Conservation (phyloP, 257 asterid genomes). For the Solanum etuberosum region DNA sequence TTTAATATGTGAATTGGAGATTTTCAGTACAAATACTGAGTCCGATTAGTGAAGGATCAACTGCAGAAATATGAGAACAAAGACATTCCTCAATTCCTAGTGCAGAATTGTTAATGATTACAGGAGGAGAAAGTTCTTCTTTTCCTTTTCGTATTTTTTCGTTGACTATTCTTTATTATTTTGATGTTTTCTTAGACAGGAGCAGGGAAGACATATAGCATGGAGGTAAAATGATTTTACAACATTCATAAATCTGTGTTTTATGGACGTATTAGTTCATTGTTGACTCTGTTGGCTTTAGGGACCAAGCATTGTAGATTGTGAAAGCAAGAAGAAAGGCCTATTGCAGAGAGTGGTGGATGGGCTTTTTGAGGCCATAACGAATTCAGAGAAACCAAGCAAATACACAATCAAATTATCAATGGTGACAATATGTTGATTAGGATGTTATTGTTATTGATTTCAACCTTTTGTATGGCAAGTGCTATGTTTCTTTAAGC, state of each 20-base stretch:
- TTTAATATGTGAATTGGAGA: neutral
- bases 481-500: neutral
- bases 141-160: neutral
- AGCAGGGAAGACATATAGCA: conserved; percentile 88
- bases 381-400: conserved; percentile 30
- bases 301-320: conserved; percentile 62
- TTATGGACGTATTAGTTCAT: neutral
- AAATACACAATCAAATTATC: conserved; percentile 48
- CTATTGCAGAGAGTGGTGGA: conserved; percentile 63
- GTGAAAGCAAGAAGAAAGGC: conserved; percentile 46
- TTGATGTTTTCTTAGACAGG: conserved; percentile 52
- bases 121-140: neutral
- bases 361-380: conserved; percentile 41
- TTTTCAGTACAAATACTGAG: neutral
- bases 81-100: neutral
- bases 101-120: neutral
- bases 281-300: conserved; percentile 4
- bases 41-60: neutral
- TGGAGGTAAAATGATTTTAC: conserved; percentile 52
- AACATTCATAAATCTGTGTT: neutral
- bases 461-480: neutral
- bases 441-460: neutral
- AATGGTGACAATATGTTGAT: conserved; percentile 34
- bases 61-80: neutral
- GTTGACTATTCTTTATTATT: neutral